These are phyloP conservation scores for Aspergillus funiculosus DNA, from an alignment of 495 filamentous ascomycete species.

Conservation along the genomic window DNA sequence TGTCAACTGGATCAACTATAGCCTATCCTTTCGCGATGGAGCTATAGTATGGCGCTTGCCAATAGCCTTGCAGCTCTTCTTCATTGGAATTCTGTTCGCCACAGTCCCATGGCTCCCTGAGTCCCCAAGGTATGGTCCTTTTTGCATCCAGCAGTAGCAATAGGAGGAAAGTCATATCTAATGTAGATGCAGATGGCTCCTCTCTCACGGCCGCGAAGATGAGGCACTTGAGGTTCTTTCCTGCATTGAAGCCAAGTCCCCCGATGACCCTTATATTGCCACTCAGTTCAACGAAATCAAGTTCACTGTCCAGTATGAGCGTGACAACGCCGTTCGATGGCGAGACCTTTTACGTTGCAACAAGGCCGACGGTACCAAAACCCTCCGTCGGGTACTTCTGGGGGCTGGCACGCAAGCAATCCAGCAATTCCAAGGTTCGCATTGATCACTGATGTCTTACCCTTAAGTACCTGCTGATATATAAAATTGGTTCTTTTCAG, in stretches of 20 bases:
- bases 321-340: constrained; percentile 43
- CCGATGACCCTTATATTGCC: constrained; percentile 43
- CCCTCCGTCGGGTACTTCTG: constrained; percentile 44
- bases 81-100: constrained; percentile 43
- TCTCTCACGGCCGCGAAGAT: constrained; percentile 37
- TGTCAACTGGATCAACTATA: constrained; percentile 54
- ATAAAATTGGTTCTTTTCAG: constrained; percentile 17
- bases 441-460: background rate
- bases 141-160: too few species aligned
- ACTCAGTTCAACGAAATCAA: constrained; percentile 45
- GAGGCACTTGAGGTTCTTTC: constrained; percentile 47
- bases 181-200: constrained; percentile 35
- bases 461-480: background rate
- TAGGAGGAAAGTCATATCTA: background rate
- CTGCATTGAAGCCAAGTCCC: constrained; percentile 39
- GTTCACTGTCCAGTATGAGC: constrained; percentile 44
- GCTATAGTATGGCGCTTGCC: constrained; percentile 48
- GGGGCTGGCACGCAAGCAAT: constrained; percentile 48
- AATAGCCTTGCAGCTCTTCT: constrained; percentile 48
- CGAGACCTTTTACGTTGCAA: constrained; percentile 40
- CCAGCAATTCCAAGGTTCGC: constrained; percentile 40
- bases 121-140: constrained; percentile 28
- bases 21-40: constrained; percentile 43
- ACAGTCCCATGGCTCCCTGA: constrained; percentile 53
- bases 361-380: constrained; percentile 36